A percentile compares a stretch with the other conserved stretches of the same genome.
phyloP scores from a whole-genome alignment of 2,329 filamentous ascomycete genomes.

The Curvularia hawaiiensis region DNA sequence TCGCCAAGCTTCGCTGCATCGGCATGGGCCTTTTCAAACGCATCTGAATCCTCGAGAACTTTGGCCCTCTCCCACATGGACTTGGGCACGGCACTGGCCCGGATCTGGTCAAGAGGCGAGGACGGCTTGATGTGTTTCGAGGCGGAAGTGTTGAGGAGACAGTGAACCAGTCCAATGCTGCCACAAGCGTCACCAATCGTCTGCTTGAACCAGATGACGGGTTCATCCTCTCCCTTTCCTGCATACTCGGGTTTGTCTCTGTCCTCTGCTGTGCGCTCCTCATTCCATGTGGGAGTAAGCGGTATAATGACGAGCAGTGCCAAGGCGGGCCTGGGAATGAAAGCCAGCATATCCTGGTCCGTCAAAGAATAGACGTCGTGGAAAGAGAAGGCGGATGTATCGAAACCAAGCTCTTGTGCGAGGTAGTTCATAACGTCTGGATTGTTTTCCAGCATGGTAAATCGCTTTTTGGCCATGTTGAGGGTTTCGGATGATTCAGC shows the following conservation, averaged over 20 bases:
- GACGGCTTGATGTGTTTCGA: slow-evolving; percentile 50
- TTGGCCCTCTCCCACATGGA: slow-evolving; percentile 54
- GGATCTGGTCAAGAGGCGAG: slow-evolving; percentile 53
- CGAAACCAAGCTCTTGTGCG: slow-evolving; percentile 56
- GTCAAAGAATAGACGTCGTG: slow-evolving; percentile 60
- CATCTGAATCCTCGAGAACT: slow-evolving; percentile 56
- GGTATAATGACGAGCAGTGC: slow-evolving; percentile 62
- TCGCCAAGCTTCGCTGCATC: slow-evolving; percentile 51
- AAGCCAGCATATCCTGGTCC: slow-evolving; percentile 55
- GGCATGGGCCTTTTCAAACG: slow-evolving; percentile 52
- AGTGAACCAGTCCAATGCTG: slow-evolving; percentile 62
- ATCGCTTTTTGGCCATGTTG: slow-evolving; percentile 38
- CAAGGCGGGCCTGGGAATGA: slow-evolving; percentile 59
- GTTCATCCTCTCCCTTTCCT: slow-evolving; percentile 55
- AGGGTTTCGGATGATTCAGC: not conserved
- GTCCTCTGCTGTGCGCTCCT: slow-evolving; percentile 51
- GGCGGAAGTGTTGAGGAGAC: slow-evolving; percentile 57
- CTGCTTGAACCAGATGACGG: slow-evolving; percentile 64
- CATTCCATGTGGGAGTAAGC: slow-evolving; percentile 43
- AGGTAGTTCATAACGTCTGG: slow-evolving; percentile 60
- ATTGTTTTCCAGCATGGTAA: slow-evolving; percentile 55
- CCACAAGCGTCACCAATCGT: slow-evolving; percentile 65
- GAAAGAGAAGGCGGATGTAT: slow-evolving; percentile 52
- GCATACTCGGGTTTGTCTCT: slow-evolving; percentile 51
- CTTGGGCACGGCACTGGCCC: slow-evolving; percentile 52